Evolutionary conservation across 768 basidiomycete genomes (phyloP).

Genomic region (Phallus indusiatus): DNA sequence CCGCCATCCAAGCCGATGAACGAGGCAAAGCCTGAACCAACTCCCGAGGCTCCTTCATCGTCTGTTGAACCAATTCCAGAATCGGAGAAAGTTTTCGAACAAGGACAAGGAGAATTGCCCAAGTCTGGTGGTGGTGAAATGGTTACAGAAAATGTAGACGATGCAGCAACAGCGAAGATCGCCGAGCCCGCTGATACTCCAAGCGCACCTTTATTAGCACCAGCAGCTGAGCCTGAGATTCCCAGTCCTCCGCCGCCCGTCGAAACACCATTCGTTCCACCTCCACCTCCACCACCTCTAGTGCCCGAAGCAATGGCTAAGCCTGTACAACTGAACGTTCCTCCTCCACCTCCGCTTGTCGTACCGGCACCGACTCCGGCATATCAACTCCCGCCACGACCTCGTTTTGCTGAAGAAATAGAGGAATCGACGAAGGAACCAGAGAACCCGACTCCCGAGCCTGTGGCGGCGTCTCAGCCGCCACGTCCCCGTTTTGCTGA

Average conservation of each 20-base stretch:
- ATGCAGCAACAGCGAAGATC: background rate
- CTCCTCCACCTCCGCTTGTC: slow-evolving; percentile 12
- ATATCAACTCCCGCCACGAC: slow-evolving; percentile 27
- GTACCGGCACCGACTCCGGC: slow-evolving; percentile 6
- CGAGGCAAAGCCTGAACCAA: background rate
- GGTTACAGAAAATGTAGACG: background rate
- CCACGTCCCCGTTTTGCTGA: too few relatives aligned
- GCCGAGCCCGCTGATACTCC: too few relatives aligned
- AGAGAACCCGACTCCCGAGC: slow-evolving; percentile 18
- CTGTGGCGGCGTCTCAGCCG: slow-evolving; percentile 32
- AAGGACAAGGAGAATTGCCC: background rate
- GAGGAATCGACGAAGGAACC: slow-evolving; percentile 2
- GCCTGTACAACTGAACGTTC: slow-evolving; percentile 10
- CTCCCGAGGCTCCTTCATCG: background rate
- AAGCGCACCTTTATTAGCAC: background rate
- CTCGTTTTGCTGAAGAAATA: background rate
- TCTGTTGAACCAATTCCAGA: slow-evolving; percentile 9
- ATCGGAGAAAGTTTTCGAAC: slow-evolving; percentile 22
- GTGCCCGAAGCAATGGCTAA: slow-evolving; percentile 17
- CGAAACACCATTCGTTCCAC: slow-evolving; percentile 9
- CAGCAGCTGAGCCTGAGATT: background rate
- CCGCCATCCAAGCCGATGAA: slow-evolving; percentile 6
- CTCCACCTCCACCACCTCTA: slow-evolving; percentile 18
- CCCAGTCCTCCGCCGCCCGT: slow-evolving; percentile 10
- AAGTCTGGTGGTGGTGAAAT: background rate